Evolutionary conservation across 2,329 filamentous ascomycete genomes (phyloP).

Genomic region (Stagonosporopsis cucurbitacearum): DNA sequence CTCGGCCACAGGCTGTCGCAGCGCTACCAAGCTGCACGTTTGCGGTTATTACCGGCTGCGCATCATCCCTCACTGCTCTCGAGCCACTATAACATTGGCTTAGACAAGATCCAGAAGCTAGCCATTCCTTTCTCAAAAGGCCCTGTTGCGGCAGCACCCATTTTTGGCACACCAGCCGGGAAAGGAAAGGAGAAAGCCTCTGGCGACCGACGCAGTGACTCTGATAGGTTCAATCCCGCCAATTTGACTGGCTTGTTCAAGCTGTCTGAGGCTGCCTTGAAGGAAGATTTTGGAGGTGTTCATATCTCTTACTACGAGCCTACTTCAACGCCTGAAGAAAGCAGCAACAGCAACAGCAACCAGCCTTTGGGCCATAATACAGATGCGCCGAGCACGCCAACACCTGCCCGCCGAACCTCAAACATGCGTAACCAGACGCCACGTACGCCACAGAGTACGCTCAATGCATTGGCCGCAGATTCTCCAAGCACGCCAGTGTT

Average conservation of each 20-base stretch:
- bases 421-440: constrained; percentile 59
- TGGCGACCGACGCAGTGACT: constrained; percentile 45
- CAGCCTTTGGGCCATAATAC: constrained; percentile 21
- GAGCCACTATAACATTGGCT: constrained; percentile 78
- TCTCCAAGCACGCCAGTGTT: constrained; percentile 57
- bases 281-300: constrained; percentile 82
- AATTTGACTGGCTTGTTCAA: constrained; percentile 78
- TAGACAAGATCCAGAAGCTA: constrained; percentile 83
- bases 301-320: constrained; percentile 77
- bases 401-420: constrained; percentile 73
- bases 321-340: constrained; percentile 40
- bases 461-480: constrained; percentile 50
- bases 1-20: constrained; percentile 87
- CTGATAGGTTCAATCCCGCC: constrained; percentile 53
- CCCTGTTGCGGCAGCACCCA: constrained; percentile 54
- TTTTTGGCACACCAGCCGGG: constrained; percentile 61
- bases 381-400: constrained; percentile 72
- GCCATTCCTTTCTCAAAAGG: constrained; percentile 82
- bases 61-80: constrained; percentile 76
- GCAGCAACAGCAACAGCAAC: constrained; percentile 15
- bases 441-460: constrained; percentile 52
- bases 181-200: constrained; percentile 79
- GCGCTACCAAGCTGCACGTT: constrained; percentile 88
- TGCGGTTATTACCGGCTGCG: constrained; percentile 69
- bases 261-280: constrained; percentile 54